These are phyloP conservation scores for Starmerella vitae DNA, from an alignment of 805 yeast genomes.

Conservation along the genomic window DNA sequence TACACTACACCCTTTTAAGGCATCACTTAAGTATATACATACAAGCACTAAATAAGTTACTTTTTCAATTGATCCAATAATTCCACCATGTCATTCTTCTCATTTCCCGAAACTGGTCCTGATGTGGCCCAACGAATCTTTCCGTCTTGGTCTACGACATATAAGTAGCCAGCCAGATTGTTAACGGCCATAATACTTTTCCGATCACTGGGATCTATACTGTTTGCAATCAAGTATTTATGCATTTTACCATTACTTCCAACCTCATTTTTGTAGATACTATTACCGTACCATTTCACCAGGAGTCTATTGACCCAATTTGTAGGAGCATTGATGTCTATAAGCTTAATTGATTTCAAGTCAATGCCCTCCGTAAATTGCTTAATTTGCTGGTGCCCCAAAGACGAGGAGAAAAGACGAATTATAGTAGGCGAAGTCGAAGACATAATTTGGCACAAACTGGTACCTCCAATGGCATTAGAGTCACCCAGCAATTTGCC, in stretches of 20 bases:
- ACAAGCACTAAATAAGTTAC: not conserved
- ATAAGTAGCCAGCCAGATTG: slow-evolving; percentile 68
- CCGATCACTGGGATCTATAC: slow-evolving; percentile 43
- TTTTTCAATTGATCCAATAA: not conserved
- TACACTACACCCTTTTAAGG: too few species aligned
- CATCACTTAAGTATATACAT: too few species aligned
- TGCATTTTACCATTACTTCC: slow-evolving; percentile 33
- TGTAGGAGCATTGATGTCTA: slow-evolving; percentile 67
- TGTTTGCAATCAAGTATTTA: slow-evolving; percentile 49
- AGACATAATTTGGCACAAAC: slow-evolving; percentile 7
- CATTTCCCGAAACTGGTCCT: slow-evolving; percentile 64
- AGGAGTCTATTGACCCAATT: slow-evolving; percentile 54
- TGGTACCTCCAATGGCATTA: slow-evolving; percentile 20
- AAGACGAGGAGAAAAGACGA: slow-evolving; percentile 49
- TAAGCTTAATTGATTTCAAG: slow-evolving; percentile 44
- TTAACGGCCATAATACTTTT: slow-evolving; percentile 54
- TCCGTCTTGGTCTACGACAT: slow-evolving; percentile 59
- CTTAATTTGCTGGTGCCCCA: slow-evolving; percentile 56
- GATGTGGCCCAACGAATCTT: slow-evolving; percentile 85
- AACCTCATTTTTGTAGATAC: slow-evolving; percentile 35
- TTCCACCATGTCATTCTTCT: slow-evolving; percentile 27
- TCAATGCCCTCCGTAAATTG: slow-evolving; percentile 42
- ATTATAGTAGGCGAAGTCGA: slow-evolving; percentile 42
- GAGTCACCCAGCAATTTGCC: slow-evolving; percentile 38
- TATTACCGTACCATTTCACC: slow-evolving; percentile 39